Evolutionary conservation across 129 eudicot genomes (phyloP).

Genomic region (Mikania micrantha): DNA sequence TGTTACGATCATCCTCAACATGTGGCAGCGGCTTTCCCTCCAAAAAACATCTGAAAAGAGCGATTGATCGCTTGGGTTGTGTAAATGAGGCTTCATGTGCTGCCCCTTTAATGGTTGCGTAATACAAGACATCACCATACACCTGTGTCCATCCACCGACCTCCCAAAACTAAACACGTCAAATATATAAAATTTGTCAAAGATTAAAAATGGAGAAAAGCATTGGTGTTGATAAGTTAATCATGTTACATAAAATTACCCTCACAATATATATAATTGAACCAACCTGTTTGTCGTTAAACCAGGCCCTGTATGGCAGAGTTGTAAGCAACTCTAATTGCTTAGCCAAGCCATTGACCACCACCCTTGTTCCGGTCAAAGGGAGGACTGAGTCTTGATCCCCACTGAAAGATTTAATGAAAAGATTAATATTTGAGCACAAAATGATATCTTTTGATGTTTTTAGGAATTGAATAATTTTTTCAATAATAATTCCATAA

Average conservation of each 20-base stretch:
- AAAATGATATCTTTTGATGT: neutral
- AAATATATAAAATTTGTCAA: neutral
- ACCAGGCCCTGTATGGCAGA: slow-evolving; percentile 58
- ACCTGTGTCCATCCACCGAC: slow-evolving; percentile 88
- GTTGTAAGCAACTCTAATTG: slow-evolving; percentile 51
- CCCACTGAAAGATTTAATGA: slow-evolving; percentile 43
- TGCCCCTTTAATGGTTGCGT: slow-evolving; percentile 77
- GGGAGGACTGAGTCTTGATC: slow-evolving; percentile 96
- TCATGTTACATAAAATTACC: neutral
- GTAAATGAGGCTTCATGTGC: slow-evolving; percentile 74
- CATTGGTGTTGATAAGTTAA: neutral
- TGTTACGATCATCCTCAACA: neutral
- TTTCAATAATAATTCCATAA: too few species aligned
- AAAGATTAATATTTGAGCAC: neutral
- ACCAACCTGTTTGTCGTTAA: slow-evolving; percentile 56
- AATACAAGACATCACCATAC: slow-evolving; percentile 51
- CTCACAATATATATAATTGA: neutral
- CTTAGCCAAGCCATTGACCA: slow-evolving; percentile 46
- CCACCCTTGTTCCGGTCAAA: slow-evolving; percentile 50
- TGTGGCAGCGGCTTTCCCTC: slow-evolving; percentile 51
- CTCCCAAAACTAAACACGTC: slow-evolving; percentile 16
- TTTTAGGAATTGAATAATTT: neutral
- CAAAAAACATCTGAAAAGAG: slow-evolving; percentile 50
- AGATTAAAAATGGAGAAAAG: neutral
- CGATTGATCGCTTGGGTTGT: slow-evolving; percentile 62